Evolutionary conservation across 1,284 basidiomycete genomes (phyloP), one percentile per base, ranked within the genome.

Genomic region (Termitomyces sp.): DNA sequence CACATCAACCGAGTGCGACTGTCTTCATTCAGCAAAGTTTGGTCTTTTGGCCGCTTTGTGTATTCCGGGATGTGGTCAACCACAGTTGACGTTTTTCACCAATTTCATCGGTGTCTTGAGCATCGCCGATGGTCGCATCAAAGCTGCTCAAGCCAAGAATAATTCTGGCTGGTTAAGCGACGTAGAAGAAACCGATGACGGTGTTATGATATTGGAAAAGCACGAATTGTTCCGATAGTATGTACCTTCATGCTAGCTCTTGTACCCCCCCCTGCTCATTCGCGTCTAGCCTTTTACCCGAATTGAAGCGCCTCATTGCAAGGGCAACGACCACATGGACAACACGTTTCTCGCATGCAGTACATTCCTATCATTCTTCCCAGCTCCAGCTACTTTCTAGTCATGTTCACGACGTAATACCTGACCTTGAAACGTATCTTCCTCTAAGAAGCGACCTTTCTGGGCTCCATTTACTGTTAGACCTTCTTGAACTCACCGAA

Each of bases 1-100:
- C 45, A 55, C 60, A 52, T 62, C 64, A 13, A 57, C 64, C 17
- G 72, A 76, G 58, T 63, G 62, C 21, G 59, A 60, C 26, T 53
- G 60, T 5, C 66, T 80, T 60, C 61, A 60, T 3, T 67, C 68
- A 15, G 67, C 70, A 47, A 84, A 81, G 62, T 66, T 76, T 12
- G 81, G 81, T 1, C 66, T 86, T 19, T 71, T 83, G 28, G 80
- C 80, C 1, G 71, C 80, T 1, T 68, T 83, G 3, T 83, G 80
- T 61, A 80, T 80, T 60, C 83, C 84, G 5, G 76, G 70, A 2
- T 80, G 77, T 61, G 84, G 85, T 61, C 65, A 68, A 15, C 68
- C 79, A 1, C 84, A 86, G 61, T 66, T 86, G 28, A 69, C 72
- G 31, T 67, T 81, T 38, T 68, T 79, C 50, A 70, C 76, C 19